phyloP scores from a whole-genome alignment of 2,329 filamentous ascomycete genomes.

The Fusarium sp. region DNA sequence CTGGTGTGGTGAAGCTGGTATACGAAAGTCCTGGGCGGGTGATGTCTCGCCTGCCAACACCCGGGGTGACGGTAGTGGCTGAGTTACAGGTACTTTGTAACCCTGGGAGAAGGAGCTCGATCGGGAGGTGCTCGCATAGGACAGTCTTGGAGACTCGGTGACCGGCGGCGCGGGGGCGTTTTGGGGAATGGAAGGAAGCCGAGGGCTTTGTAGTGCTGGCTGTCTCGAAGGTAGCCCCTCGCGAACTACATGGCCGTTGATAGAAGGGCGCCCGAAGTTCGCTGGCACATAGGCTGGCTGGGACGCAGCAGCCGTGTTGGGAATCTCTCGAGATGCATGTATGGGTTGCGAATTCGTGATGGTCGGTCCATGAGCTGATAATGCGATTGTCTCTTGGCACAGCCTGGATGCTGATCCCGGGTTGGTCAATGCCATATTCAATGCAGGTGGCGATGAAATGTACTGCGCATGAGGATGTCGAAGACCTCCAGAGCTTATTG shows the following conservation, averaged over 20 bases:
- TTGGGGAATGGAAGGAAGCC: neutral
- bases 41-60: neutral
- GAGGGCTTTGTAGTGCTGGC: neutral
- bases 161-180: neutral
- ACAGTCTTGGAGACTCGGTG: neutral
- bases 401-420: neutral
- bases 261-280: neutral
- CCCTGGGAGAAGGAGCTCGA: neutral
- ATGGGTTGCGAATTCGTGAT: neutral
- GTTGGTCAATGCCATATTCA: no score
- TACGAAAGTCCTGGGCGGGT: neutral
- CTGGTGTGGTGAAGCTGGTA: neutral
- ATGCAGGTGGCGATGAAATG: neutral
- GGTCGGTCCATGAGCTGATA: no score
- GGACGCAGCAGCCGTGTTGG: neutral
- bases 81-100: neutral
- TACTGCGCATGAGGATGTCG: neutral
- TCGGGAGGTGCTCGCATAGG: neutral
- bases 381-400: neutral
- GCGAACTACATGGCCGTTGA: neutral
- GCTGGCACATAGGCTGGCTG: neutral
- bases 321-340: no score
- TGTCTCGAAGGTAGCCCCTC: neutral
- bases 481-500: neutral
- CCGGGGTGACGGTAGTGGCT: neutral